Conservation (phyloP, 306 rosid species). For the Cicer arietinum region DNA sequence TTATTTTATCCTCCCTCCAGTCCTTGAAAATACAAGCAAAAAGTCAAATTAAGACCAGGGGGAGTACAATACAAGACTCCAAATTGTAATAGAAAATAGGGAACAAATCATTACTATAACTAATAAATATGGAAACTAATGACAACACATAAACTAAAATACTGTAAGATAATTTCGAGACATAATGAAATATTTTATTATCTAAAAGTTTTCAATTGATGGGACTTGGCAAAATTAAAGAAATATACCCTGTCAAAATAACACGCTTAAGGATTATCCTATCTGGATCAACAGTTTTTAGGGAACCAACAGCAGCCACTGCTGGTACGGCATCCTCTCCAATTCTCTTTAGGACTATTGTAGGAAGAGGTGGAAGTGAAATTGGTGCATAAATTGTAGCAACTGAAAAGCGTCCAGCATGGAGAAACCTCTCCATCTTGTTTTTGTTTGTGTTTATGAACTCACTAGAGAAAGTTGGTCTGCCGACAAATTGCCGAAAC, state of each 20-base stretch:
- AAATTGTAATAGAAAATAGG: not conserved
- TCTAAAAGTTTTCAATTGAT: not conserved
- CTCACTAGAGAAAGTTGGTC: conserved; percentile 88
- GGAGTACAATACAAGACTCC: not conserved
- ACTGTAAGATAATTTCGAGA: not conserved
- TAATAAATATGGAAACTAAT: not conserved
- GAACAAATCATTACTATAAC: not conserved
- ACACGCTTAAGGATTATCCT: conserved; percentile 87
- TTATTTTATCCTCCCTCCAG: not conserved
- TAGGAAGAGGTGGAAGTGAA: conserved; percentile 87
- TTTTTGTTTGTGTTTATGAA: conserved; percentile 82
- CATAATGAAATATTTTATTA: conserved; percentile 1
- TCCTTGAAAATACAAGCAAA: too few species aligned
- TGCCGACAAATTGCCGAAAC: conserved; percentile 92
- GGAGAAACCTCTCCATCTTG: conserved; percentile 99
- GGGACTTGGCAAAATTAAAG: conserved; percentile 13
- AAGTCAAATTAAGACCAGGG: too few species aligned
- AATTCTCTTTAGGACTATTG: conserved; percentile 65
- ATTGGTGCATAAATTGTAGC: conserved; percentile 93
- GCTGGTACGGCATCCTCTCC: conserved; percentile 57
- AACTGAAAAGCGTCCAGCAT: conserved; percentile 80
- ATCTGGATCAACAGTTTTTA: conserved; percentile 79
- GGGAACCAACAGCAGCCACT: conserved; percentile 87
- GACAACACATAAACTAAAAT: not conserved
- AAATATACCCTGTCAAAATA: conserved; percentile 83